Evolutionary conservation across 2,329 filamentous ascomycete species (phyloP), one percentile per base, ranked within the genome.

Genomic region (Colletotrichum nymphaeae): DNA sequence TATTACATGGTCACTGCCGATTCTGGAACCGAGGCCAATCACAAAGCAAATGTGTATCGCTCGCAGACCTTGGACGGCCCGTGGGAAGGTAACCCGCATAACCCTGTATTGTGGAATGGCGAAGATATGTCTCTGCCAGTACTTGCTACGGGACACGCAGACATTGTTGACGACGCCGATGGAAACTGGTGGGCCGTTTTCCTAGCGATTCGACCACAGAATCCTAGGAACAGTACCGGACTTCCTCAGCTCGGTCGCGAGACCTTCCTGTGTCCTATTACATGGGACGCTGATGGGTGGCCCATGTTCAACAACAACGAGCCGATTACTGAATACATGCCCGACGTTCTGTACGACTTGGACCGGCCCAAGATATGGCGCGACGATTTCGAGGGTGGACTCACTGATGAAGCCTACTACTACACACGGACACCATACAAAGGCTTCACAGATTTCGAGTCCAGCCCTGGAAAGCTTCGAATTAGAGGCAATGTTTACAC

Each of bases 1-100:
- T 75, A 74, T 26, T 74, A 75, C 64, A 69, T 75, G 74, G 28
- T 75, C n/a, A 74, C 74, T 2, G 74, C 74, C 6, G 74, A 75
- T 35, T 72, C 67, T 9, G 74, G 74, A 22, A 75, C 74, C 3
- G 74, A 74, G 19, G 67, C 57, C 8, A 67, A 68, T 8, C 74
- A 75, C 1, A 74, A 74, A 49, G 72, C 74, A 22, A 75, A 72
- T 28, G 63, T 71, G 16, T 72, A 75, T 53, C 64, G 74, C 6
- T 68, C 74, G 6, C 16, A 65, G 3, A 52, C 49, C 7, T 63
- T 74, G 3, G 60, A 72, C 7, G 74, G 74, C 1, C 74, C 74
- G 3, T 75, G 74, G 74, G 72, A 72, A 14, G 42, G 58, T 1
- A 75, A 75, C 42, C 74, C 74, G 7, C 63, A 74, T 35, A 75